Evolutionary conservation across 1,284 basidiomycete genomes (phyloP), one percentile per base, ranked within the genome.

Genomic region (Sparassis latifolia): DNA sequence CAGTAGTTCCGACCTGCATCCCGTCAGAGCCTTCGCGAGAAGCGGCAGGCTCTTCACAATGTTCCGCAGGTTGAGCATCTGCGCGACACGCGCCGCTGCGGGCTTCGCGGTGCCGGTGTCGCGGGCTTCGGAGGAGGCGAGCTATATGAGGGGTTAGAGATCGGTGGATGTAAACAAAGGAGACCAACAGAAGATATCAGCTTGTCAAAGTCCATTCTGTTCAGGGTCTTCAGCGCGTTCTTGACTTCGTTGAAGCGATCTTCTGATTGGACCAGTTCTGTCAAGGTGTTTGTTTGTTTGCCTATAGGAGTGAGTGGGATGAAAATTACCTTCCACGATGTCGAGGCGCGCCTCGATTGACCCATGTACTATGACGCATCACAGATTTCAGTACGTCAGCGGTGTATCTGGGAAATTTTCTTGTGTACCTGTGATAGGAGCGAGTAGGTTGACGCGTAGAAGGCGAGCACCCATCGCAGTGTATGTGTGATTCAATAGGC

Each of bases 391-490:
- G 47, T 38, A 29, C 10, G 31, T 33, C 3, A 12, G 10, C 9
- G 4, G 29, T 6, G 51, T 48, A 50, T n/a, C 39, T 30, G 38
- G 29, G 7, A 51, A 43, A 38, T 10, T 28, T 40, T 31, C 9
- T 20, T n/a, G 35, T n/a, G 10, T 59, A 84, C 92, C 76, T 44
- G 86, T 89, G 43, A 89, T 74, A 0, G 95, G 95, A 30, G 92
- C 86, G 7, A 97, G 75, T 27, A 98, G 78, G 53, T 86, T 93
- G 30, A 84, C 79, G 47, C 91, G 78, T 33, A 97, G 69, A 33
- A 94, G 72, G 9, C 93, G 77, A 3, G 79, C 69, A 1, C 85
- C 93, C 92, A 97, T 96, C 0, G 91, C 84, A 0, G 94, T 97
- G 58, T 78, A 87, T 1, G 92, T 93, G 52, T 88, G 76, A 60